Conservation (phyloP, 2,329 filamentous ascomycete species). For the Epichloe elymi region DNA sequence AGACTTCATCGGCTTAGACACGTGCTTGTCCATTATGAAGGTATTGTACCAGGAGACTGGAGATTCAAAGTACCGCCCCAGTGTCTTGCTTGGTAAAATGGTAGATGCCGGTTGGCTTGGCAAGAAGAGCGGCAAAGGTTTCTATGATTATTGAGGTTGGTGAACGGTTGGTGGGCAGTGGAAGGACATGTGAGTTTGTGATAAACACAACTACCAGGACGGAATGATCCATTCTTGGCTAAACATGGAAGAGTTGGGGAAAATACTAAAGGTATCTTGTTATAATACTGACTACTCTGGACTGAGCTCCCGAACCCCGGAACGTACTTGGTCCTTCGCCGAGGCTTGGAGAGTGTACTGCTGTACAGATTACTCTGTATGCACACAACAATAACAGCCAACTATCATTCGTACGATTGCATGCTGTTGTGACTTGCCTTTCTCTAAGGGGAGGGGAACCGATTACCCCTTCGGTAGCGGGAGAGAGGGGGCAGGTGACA, state of each 20-base stretch:
- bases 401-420: not conserved
- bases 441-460: not conserved
- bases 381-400: not conserved
- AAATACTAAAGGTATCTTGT: not conserved
- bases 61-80: conserved; percentile 89
- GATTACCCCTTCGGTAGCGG: not conserved
- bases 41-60: conserved; percentile 84
- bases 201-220: not conserved
- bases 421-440: not conserved
- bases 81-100: conserved; percentile 82
- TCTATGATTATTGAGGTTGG: conserved; percentile 63
- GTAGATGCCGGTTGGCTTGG: conserved; percentile 96
- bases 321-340: not conserved
- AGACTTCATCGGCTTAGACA: conserved; percentile 95
- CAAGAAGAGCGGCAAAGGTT: conserved; percentile 94
- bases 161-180: not conserved
- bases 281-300: too few species aligned
- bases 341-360: not conserved
- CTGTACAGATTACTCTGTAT: not conserved
- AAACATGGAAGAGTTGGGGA: not conserved
- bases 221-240: not conserved
- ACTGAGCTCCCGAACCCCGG: not conserved
- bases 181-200: not conserved
- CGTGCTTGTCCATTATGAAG: conserved; percentile 93
- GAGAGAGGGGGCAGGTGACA: too few species aligned